Conservation (phyloP, 352 stramenopile genomes). For the Pythium myriotylum region DNA sequence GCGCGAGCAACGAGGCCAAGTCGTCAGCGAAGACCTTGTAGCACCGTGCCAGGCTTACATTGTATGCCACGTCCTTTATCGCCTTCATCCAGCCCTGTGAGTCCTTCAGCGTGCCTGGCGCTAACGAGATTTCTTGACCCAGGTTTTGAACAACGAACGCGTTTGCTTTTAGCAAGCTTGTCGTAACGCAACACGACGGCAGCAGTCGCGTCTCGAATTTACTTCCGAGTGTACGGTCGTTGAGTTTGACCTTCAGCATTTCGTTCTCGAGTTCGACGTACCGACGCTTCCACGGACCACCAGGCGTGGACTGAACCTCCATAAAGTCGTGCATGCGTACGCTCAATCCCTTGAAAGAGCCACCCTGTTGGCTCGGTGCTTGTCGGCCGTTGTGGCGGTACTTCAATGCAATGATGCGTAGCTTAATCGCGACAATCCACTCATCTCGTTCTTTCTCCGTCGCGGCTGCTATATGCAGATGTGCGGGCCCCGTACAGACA, state of each 20-base stretch:
- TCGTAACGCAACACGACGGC: constrained; percentile 44
- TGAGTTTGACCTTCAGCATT: constrained; percentile 68
- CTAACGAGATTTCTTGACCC: constrained; percentile 49
- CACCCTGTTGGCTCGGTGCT: not conserved
- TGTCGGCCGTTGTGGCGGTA: constrained; percentile 44
- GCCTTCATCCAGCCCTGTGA: constrained; percentile 50
- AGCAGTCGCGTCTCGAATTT: constrained; percentile 58
- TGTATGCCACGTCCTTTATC: constrained; percentile 34
- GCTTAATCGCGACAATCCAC: constrained; percentile 63
- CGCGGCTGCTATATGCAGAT: constrained; percentile 47
- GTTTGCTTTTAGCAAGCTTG: constrained; percentile 54
- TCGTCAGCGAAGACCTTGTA: constrained; percentile 58
- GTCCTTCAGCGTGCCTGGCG: constrained; percentile 39
- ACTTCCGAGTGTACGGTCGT: constrained; percentile 52
- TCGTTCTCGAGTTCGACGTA: constrained; percentile 71
- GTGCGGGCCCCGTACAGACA: constrained; percentile 54
- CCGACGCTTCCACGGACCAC: constrained; percentile 51
- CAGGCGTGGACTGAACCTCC: constrained; percentile 52
- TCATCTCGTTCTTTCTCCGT: constrained; percentile 53
- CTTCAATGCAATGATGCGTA: constrained; percentile 70
- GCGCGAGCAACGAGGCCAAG: constrained; percentile 39
- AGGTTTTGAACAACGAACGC: constrained; percentile 57
- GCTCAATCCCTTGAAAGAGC: not conserved
- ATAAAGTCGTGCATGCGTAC: constrained; percentile 59
- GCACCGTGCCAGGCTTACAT: constrained; percentile 35